Conservation (phyloP, 176 grass and related monocot genomes). For the Paspalum notatum region DNA sequence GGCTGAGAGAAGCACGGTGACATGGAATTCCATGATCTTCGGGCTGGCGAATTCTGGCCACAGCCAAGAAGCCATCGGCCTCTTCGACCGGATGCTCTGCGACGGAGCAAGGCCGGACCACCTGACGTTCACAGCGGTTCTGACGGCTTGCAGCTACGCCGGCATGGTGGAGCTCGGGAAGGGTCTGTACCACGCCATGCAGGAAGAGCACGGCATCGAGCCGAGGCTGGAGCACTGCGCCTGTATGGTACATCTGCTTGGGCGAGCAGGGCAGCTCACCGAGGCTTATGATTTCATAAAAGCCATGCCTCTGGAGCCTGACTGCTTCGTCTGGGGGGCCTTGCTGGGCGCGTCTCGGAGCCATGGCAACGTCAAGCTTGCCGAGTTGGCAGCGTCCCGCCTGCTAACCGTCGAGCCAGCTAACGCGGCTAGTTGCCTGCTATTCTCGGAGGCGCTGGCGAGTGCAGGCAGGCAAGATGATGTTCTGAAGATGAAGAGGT, state of each 20-base stretch:
- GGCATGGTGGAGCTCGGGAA: conserved; percentile 61
- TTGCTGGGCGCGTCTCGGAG: conserved; percentile 58
- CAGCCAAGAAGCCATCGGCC: conserved; percentile 51
- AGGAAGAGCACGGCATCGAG: conserved; percentile 37
- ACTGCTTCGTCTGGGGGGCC: conserved; percentile 73
- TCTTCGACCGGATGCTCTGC: conserved; percentile 50
- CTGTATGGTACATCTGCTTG: conserved; percentile 69
- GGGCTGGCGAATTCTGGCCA: conserved; percentile 63
- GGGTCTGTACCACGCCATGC: conserved; percentile 52
- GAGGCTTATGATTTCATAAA: conserved; percentile 57
- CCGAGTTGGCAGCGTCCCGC: conserved; percentile 38
- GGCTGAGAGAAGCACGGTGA: conserved; percentile 50
- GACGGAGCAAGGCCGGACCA: conserved; percentile 42
- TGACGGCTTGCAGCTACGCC: conserved; percentile 62
- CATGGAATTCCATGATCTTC: conserved; percentile 84
- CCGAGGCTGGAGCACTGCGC: conserved; percentile 75
- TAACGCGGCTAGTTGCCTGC: conserved; percentile 45
- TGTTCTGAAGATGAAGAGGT: conserved; percentile 51
- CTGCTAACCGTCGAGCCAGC: conserved; percentile 51
- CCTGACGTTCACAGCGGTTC: conserved; percentile 64
- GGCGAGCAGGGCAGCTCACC: conserved; percentile 52
- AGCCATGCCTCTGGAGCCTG: conserved; percentile 63
- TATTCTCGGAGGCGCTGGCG: conserved; percentile 51
- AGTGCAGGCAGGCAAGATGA: conserved; percentile 43
- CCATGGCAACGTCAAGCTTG: conserved; percentile 69